Evolutionary conservation across 2,329 filamentous ascomycete species (phyloP), one percentile per base, ranked within the genome.

Genomic region (Akanthomyces uredinophilus): DNA sequence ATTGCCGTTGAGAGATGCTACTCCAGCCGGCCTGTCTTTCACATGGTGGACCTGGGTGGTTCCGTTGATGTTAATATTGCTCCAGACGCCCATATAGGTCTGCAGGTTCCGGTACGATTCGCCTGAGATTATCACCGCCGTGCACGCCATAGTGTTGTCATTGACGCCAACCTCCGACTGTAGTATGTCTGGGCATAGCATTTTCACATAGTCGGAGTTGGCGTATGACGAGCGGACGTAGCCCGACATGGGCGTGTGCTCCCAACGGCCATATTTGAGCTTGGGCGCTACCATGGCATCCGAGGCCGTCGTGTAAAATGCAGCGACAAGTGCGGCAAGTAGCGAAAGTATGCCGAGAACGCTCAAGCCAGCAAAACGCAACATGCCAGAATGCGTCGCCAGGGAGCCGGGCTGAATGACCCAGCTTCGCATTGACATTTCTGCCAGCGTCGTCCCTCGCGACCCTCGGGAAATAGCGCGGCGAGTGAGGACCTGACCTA

Each of bases 391-490:
- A 66, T 91, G 86, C 0, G 87, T 90, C 22, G 94, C 77, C 65
- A 94, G 78, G 0, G 85, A 88, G 0, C 90, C 90, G 0, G 89
- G 89, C 72, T 89, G 85, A 52, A 87, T 83, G 22, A 88, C 82
- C 90, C 90, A 94, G 49, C 83, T 83, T 52, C 90, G 82, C 88
- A 94, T 92, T 18, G 83, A 87, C 77, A 93, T 84, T 69, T 94
- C 90, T 0, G 90, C 87, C 18, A 94, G 80, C 0, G 86, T 91
- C 63, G 93, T 82, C 2, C 90, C 90, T 3, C 78, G 75, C 0
- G 85, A 82, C 10, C 80, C 77, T 60, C 80, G 82, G 27, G 81
- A 80, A 61, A 91, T 82, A 0, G 90, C 87, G 60, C 88, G 78
- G 22, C 88, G 81, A n/a, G 85, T 91, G 18, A 94, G 74, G 0